Base-by-base conservation (phyloP, 768 basidiomycete species). In the Termitomyces sp. region DNA sequence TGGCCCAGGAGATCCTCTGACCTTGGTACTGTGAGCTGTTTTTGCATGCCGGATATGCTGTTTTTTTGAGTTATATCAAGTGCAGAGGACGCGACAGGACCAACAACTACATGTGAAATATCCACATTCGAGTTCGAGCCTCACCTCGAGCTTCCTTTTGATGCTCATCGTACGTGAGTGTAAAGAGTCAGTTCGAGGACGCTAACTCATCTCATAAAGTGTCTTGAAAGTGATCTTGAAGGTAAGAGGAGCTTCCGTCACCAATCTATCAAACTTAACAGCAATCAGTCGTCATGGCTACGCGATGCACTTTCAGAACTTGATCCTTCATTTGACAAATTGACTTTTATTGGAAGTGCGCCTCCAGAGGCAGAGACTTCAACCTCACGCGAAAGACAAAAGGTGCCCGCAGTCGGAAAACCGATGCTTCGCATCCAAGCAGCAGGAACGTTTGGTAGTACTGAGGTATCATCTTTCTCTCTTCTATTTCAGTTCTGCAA, bases 281-380 rank as follows among this genome's bases (percentile, higher is more conserved):
- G 6, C 6, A 6, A 33, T 20, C 53, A 77, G 83, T 96, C 95
- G 3, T 94, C 89, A 5, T 95, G 94, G 91, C 86, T 98, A 32
- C 85, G 91, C 40, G 94, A 97, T 56, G 94, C 95, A 0, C 80
- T 98, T 13, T 85, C 87, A 11, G 96, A 98, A 65, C 77, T 99
- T 13, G 94, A 98, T 61, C 82, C 92, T 16, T 89, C 92, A 0
- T 92, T 88, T 66, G 86, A 91, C 40, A 89, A 85, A 56, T 77
- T 98, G 18, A 91, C 89, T 0, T 85, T 98, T 67, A 83, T 90
- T 23, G 85, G 89, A 41, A 86, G 86, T 50, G 90, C 92, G 1
- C 77, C 81, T 38, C 61, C 68, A 18, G 66, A 69, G 36, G 57
- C 40, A 50, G 60, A 48, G 15, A 23, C 25, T 55, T 42, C 41